Conservation (phyloP, 805 yeast genomes). For the Saturnispora zaruensis region DNA sequence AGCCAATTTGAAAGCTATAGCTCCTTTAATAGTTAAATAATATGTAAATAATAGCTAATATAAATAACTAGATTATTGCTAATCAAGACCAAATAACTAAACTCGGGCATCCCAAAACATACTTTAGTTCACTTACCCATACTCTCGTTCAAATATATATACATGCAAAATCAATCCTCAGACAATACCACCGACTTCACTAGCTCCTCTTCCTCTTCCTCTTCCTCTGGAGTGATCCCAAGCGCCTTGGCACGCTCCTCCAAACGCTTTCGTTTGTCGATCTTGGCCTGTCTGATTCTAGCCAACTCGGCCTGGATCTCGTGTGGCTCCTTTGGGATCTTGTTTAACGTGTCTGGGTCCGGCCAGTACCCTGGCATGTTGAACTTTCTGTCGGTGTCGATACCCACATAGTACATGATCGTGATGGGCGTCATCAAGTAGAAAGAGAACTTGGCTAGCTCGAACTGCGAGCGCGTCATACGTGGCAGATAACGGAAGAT, state of each 20-base stretch:
- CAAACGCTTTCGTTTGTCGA: conserved; percentile 61
- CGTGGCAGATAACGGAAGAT: neutral
- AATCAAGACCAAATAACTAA: too few relatives aligned
- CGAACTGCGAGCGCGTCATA: conserved; percentile 43
- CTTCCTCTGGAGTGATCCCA: conserved; percentile 45
- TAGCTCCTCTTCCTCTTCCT: conserved; percentile 6
- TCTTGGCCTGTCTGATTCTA: conserved; percentile 67
- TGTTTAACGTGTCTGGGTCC: conserved; percentile 83
- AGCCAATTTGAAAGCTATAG: too few relatives aligned
- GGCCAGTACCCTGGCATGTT: conserved; percentile 96
- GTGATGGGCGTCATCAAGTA: conserved; percentile 78
- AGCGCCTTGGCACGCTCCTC: conserved; percentile 63
- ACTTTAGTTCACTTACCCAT: too few relatives aligned
- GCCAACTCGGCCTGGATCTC: conserved; percentile 90
- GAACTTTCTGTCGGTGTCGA: conserved; percentile 80
- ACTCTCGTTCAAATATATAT: too few relatives aligned
- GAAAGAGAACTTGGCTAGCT: conserved; percentile 65
- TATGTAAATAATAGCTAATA: too few relatives aligned
- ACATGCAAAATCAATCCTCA: conserved; percentile 7
- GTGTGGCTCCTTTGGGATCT: conserved; percentile 86
- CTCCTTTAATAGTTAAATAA: too few relatives aligned
- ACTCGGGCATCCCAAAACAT: too few relatives aligned
- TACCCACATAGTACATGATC: conserved; percentile 91
- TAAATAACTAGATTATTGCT: too few relatives aligned
- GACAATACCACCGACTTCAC: conserved; percentile 8